Conservation (phyloP, 2,329 filamentous ascomycete species). For the Trichoderma oligosporum region DNA sequence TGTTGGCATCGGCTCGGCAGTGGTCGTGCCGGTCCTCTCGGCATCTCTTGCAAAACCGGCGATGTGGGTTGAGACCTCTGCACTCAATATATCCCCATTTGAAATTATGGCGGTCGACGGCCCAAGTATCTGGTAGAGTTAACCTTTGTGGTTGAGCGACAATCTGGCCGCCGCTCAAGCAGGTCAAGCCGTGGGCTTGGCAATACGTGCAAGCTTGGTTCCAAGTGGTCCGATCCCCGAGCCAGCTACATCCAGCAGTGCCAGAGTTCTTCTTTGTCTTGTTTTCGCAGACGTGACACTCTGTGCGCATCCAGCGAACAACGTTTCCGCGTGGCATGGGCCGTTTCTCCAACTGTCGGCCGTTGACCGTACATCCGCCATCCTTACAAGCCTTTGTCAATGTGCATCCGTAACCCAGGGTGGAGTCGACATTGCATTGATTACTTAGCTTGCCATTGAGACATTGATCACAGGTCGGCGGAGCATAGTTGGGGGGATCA, state of each 20-base stretch:
- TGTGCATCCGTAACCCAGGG: constrained; percentile 22
- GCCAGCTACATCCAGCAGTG: constrained; percentile 24
- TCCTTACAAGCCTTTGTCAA: constrained; percentile 20
- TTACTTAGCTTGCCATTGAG: neutral
- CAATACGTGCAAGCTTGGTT: constrained; percentile 25
- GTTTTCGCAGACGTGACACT: constrained; percentile 26
- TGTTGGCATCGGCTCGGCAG: constrained; percentile 22
- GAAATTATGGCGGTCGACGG: constrained; percentile 7
- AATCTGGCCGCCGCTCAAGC: constrained; percentile 23
- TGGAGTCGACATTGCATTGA: constrained; percentile 26
- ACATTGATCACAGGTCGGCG: constrained; percentile 22
- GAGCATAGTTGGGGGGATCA: constrained; percentile 19
- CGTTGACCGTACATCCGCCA: constrained; percentile 9
- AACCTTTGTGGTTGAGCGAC: constrained; percentile 13
- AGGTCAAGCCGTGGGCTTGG: constrained; percentile 19
- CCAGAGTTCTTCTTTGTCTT: constrained; percentile 8
- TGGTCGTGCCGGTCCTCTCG: constrained; percentile 16
- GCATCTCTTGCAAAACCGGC: constrained; percentile 23
- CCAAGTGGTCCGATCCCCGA: constrained; percentile 24
- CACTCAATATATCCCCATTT: constrained; percentile 23
- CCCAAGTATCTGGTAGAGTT: constrained; percentile 21
- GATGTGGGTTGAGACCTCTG: constrained; percentile 18
- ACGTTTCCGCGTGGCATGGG: constrained; percentile 22
- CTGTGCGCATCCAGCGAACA: constrained; percentile 25
- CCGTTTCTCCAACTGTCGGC: constrained; percentile 14